Conservation (phyloP, 768 basidiomycete genomes). For the Mycena amicta region DNA sequence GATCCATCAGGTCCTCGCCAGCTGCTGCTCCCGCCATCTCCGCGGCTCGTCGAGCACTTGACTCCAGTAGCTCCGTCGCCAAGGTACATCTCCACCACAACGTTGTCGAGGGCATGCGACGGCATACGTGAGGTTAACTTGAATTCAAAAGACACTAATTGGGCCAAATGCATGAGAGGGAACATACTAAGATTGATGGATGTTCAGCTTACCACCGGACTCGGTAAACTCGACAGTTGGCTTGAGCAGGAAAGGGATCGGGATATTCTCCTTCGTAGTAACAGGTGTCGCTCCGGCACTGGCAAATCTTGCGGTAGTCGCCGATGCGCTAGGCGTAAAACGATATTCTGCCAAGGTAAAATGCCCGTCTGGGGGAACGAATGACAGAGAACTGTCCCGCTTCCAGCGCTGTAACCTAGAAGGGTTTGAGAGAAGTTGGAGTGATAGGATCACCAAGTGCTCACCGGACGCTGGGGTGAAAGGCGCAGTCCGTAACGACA, state of each 20-base stretch:
- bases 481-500: conserved; percentile 75
- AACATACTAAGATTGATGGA: not conserved
- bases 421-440: not conserved
- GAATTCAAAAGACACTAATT: conserved; percentile 59
- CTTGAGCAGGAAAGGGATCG: conserved; percentile 55
- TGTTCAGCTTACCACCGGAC: conserved; percentile 38
- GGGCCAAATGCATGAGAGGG: not conserved
- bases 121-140: conserved; percentile 64
- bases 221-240: conserved; percentile 47
- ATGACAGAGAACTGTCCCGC: conserved; percentile 77
- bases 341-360: conserved; percentile 88
- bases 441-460: not conserved
- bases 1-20: conserved; percentile 33
- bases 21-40: conserved; percentile 44
- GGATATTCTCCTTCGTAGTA: conserved; percentile 45
- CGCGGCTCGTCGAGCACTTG: conserved; percentile 68
- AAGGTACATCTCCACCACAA: conserved; percentile 72
- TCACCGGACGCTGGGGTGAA: conserved; percentile 92
- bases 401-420: conserved; percentile 78
- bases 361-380: conserved; percentile 90
- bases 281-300: conserved; percentile 23
- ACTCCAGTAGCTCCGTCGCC: conserved; percentile 75
- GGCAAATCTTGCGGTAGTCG: conserved; percentile 30
- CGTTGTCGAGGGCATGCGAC: conserved; percentile 68
- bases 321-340: conserved; percentile 48